Evolutionary conservation across 106 monocot genomes (phyloP), one percentile per base, ranked within the genome.

Genomic region (Vanilla planifolia): DNA sequence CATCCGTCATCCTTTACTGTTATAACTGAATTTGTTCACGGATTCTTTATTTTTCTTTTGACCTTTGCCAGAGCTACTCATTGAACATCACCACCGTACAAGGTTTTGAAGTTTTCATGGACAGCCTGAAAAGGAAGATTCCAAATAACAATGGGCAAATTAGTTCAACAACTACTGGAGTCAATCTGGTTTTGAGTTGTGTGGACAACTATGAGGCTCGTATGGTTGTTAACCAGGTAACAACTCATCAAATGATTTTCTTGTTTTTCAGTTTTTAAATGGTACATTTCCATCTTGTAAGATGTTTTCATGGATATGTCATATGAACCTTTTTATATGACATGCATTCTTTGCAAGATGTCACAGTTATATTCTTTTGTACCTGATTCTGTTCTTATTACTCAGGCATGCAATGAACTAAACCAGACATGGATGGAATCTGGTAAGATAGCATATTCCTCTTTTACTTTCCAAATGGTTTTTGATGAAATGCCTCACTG

Each of bases 121-220:
- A 81, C 50, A 90, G 89, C 58, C 73, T 95, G 4, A 95, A 74
- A 78, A 65, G 73, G n/a, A 39, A 59, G 68, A 71, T 59, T 44
- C 30, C 57, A 40, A 43, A 47, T 48, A 51, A 67, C 53, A 45
- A 50, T 74, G 71, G 35, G 24, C 40, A 51, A 39, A 59, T 50
- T 41, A 85, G 62, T 56, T 33, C 34, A 57, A 35, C 20, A 57
- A 57, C 8, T 34, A 3, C 22, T 4, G 89, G 89, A 71, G 89
- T 95, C 71, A 90, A 95, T 77, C 95, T 95, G 77, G 80, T 95
- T 35, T 65, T 95, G 66, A 89, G 95, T 58, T 95, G 95, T 74
- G 95, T 95, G 27, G 95, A 95, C 78, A 95, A 95, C 55, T 95
- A 95, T 72, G 95, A 95, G 67, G 95, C 95, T 68, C 86, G 95